Evolutionary conservation across 78 protist genomes (phyloP).

Genomic region (Isochrysis galbana): DNA sequence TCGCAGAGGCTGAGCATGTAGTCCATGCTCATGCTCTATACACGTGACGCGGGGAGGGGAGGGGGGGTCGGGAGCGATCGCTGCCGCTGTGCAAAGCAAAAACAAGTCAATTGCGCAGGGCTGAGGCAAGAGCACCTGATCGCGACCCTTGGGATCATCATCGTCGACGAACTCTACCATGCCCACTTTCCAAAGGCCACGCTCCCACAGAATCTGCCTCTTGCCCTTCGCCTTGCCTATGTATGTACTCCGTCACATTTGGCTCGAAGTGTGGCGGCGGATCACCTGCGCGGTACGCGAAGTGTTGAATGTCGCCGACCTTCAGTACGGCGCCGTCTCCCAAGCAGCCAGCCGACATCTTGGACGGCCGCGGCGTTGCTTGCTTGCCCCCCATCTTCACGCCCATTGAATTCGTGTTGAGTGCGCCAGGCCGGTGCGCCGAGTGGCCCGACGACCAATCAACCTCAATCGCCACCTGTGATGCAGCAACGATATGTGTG

Average conservation of each 20-base stretch:
- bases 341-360: not conserved
- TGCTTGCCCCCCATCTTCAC: not conserved
- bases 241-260: too few species aligned
- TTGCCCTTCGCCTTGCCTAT: too few species aligned
- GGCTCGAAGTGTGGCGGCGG: too few species aligned
- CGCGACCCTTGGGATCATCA: not conserved
- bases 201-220: not conserved
- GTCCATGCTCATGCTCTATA: not conserved
- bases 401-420: not conserved
- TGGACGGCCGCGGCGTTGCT: not conserved
- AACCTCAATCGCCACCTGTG: not conserved
- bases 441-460: not conserved
- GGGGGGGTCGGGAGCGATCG: too few species aligned
- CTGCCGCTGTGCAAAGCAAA: too few species aligned
- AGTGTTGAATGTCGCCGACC: not conserved
- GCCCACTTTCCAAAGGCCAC: not conserved
- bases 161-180: not conserved
- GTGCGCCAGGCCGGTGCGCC: not conserved
- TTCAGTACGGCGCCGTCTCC: not conserved
- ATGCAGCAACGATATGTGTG: too few species aligned
- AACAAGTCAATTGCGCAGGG: too few species aligned
- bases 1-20: not conserved
- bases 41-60: too few species aligned
- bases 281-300: not conserved
- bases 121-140: not conserved